These are phyloP conservation scores for Kazachstania africana DNA, from an alignment of 805 yeast species.

Conservation along the genomic window DNA sequence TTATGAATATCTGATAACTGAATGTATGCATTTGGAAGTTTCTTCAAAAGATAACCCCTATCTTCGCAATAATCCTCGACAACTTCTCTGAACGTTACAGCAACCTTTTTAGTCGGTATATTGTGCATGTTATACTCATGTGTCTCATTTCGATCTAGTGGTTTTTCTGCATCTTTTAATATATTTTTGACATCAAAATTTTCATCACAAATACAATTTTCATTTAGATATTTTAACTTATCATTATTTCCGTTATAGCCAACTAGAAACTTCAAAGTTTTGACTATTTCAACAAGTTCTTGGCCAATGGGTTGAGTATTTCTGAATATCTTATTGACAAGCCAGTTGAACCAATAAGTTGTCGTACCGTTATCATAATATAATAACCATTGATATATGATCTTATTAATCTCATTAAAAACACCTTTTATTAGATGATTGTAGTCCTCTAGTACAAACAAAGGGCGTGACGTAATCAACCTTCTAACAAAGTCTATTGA, in stretches of 20 bases:
- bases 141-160: background rate
- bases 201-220: background rate
- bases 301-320: background rate
- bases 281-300: background rate
- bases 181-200: constrained; percentile 5
- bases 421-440: constrained; percentile 5
- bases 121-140: constrained; percentile 12
- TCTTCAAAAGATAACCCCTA: constrained; percentile 30
- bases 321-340: background rate
- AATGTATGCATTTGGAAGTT: constrained; percentile 7
- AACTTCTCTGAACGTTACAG: constrained; percentile 46
- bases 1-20: constrained; percentile 17
- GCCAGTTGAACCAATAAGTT: constrained; percentile 11
- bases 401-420: constrained; percentile 15
- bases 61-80: constrained; percentile 47
- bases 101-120: constrained; percentile 32
- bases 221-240: too few species aligned
- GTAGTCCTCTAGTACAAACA: constrained; percentile 7
- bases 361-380: constrained; percentile 7
- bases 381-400: constrained; percentile 16
- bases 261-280: background rate
- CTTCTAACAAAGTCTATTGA: constrained; percentile 6
- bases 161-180: constrained; percentile 1
- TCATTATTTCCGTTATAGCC: background rate
- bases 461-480: constrained; percentile 6